Base-by-base conservation (phyloP, 257 asterid species). In the Nicotiana noctiflora region DNA sequence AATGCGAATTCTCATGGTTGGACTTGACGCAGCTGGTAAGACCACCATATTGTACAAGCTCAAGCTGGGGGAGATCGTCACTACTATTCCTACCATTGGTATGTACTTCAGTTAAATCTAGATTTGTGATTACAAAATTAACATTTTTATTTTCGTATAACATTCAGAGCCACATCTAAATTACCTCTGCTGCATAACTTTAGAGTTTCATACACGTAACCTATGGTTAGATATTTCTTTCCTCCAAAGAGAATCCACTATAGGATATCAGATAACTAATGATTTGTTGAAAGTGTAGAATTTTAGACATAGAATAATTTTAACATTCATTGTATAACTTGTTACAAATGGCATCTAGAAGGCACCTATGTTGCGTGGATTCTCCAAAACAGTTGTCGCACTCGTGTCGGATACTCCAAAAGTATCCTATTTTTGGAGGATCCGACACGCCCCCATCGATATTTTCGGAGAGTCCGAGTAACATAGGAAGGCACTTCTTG, bases 1-100 rank as follows among this genome's bases (percentile, higher is more conserved):
- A 70, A 70, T 70, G 57, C 57, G 57, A 70, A 70, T 70, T 70
- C 77, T 70, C 77, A 70, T 70, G 56, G 77, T 70, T 40, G 57
- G 77, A 40, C 77, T 70, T 19, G 57, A 70, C 4, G 34, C 77
- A 40, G 32, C 57, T 70, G 77, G 77, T 70, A 70, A 70, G 56
- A 70, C 77, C 32, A 70, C 77, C 19, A 70, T 70, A 70, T 70
- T 70, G 57, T 70, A 70, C 57, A 70, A 70, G 32, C 77, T 70
- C 57, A 40, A 70, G 57, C 17, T 70, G 57, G 77, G 77, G 11
- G 77, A 70, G 77, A 70, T 70, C 34, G 57, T 70, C 53, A 70
- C 77, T 19, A 70, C 77, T 70, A 70, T 70, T 70, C 57, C 57
- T 40, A 44, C 57, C 57, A 70, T 70, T 40, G 77, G 77, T 70